Base-by-base conservation (phyloP, 441 rosid genomes). In the Syzygium syzygioides region DNA sequence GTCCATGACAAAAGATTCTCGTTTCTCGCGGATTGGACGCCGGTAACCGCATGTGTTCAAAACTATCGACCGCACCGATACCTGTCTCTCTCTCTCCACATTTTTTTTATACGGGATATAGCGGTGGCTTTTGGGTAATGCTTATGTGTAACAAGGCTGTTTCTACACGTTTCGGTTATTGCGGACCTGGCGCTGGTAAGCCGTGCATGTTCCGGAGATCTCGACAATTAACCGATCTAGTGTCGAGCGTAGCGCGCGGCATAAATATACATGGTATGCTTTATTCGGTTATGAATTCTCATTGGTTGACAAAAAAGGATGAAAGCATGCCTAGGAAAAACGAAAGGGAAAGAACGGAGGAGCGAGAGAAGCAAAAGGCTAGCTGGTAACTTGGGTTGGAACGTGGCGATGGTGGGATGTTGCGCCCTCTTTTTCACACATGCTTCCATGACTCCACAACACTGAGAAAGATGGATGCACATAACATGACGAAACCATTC, bases 131-230 rank as follows among this genome's bases (percentile, higher is more conserved):
- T 37, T 6, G 23, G 18, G 83, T 76, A 5, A 37, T 41, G 17
- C 32, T 60, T 60, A 28, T 13, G 66, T 30, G 6, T 13, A 28
- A 28, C 66, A 60, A 1, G 3, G 17, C 66, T 28, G 6, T 2
- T 28, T 0, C 6, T 25, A 1, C 1, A 14, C 2, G 25, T 37
- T 48, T 68, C 25, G 5, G 20, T 12, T 19, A 19, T 68, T 1
- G 28, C 23, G 83, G 17, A 37, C 11, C 0, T 1, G 2, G 41
- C 1, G n/a, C 1, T 20, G 12, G n/a, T 37, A 1, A 11, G 4
- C 9, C 1, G 1, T 4, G 6, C 48, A 9, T 23, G 9, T 7
- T 41, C 52, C 23, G 1, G 52, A 23, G 7, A 37, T 76, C 83
- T 76, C 52, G 23, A 37, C 4, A 11, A 25, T 41, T 45, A 23